These are phyloP conservation scores for Annulohypoxylon moriforme DNA, from an alignment of 495 filamentous ascomycete species.

Conservation along the genomic window DNA sequence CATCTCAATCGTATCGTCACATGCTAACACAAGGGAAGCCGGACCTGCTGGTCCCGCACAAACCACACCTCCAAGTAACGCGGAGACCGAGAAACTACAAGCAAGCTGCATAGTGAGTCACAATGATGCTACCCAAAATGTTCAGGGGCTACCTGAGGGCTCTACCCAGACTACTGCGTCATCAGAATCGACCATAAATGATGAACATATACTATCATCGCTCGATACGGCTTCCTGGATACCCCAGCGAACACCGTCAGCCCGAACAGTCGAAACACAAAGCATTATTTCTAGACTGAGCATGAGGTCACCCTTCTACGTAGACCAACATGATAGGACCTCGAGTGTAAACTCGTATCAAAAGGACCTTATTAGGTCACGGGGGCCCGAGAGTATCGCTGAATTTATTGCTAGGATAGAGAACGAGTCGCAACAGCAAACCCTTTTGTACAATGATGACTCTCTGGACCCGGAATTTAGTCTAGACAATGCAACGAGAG, in stretches of 20 bases:
- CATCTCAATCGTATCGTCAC: background rate
- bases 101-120: background rate
- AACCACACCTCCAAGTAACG: background rate
- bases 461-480: background rate
- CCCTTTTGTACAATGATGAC: background rate
- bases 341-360: background rate
- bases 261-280: constrained; percentile 6
- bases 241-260: constrained; percentile 33
- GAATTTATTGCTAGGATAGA: constrained; percentile 57
- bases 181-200: constrained; percentile 6
- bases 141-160: background rate
- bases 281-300: constrained; percentile 18
- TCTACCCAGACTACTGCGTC: background rate
- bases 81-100: background rate
- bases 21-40: background rate
- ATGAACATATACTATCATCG: constrained; percentile 15
- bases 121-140: background rate
- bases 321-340: constrained; percentile 25
- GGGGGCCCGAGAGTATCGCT: constrained; percentile 46
- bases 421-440: constrained; percentile 41
- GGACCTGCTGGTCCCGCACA: background rate
- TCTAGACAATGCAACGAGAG: background rate
- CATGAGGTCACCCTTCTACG: constrained; percentile 36
- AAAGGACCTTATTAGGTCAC: background rate
- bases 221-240: constrained; percentile 36